Conservation (phyloP, 805 yeast species). For the Torulaspora delbrueckii region DNA sequence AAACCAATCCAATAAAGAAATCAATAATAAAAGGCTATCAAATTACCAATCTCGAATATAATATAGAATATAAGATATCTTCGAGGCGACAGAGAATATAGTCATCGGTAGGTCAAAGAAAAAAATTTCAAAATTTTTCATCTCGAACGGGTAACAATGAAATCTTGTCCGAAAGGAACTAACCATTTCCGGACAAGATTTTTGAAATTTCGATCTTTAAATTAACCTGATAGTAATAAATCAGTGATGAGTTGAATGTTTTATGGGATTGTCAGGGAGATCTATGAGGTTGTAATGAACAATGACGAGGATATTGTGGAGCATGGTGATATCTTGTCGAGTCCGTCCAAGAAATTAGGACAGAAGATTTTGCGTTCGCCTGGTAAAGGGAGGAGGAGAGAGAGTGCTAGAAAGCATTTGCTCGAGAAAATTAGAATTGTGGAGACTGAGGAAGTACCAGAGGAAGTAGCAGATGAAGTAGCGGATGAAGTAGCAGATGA, state of each 20-base stretch:
- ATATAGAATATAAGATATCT: not conserved
- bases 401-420: slow-evolving; percentile 19
- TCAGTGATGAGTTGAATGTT: not conserved
- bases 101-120: slow-evolving; percentile 1
- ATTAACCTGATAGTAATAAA: not conserved
- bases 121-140: slow-evolving; percentile 5
- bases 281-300: slow-evolving; percentile 1
- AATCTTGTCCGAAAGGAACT: slow-evolving; percentile 1
- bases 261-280: not conserved
- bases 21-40: not conserved
- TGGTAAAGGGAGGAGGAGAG: slow-evolving; percentile 10
- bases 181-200: not conserved
- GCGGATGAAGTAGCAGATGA: no score
- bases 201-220: not conserved
- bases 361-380: not conserved
- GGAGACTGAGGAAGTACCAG: not conserved
- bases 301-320: slow-evolving; percentile 19
- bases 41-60: not conserved
- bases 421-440: slow-evolving; percentile 4
- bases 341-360: slow-evolving; percentile 15
- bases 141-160: slow-evolving; percentile 3
- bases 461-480: not conserved
- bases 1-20: not conserved
- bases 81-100: not conserved
- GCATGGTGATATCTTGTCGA: slow-evolving; percentile 25